Base-by-base conservation (phyloP, 164 flowering plant genomes). In the Taxillus chinensis region DNA sequence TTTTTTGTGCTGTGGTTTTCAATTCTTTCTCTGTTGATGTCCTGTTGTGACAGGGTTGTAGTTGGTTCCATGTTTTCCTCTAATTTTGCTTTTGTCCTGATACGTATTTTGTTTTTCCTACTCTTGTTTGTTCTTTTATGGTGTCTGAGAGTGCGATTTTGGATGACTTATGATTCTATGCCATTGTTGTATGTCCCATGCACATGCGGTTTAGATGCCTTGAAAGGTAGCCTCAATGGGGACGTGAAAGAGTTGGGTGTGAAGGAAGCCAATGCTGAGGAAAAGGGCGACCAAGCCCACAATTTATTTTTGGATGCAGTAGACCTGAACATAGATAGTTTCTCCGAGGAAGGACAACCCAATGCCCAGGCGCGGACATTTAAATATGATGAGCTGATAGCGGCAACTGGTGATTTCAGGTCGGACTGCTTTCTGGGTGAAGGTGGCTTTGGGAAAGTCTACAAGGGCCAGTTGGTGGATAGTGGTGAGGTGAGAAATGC, bases 401-500 rank as follows among this genome's bases (percentile, higher is more conserved):
- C 71, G 55, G 92, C 92, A 3, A 84, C 97, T 0, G 80, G 73
- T 37, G 83, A 90, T 70, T 90, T 90, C 61, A 78, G 84, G 70
- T 59, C 68, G 3, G 87, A 84, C 63, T 83, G 82, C 73, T 79
- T 82, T 45, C 52, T 90, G 60, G 97, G 97, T 3, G 90, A 84
- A 70, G 97, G 97, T 69, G 97, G 97, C n/a, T 90, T 90, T 67
- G 97, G 95, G 16, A 78, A 85, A 75, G 97, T 90, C 48, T 90
- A 80, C 64, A 87, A 81, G 71, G 97, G 95, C 13, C 55, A 60
- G 53, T 69, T 90, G 65, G 84, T 77, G 59, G 80, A 68, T 54
- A 72, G 80, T 46, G 68, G 76, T 16, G 82, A 89, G 89, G 96
- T 86, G 49, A 0, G 70, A 55, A 38, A 1, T 9, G 37, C 45